Percentiles rank a stretch among this genome's conserved stretches.
phyloP scores from a whole-genome alignment of 805 yeast species.

The Metschnikowia colocasiae region DNA sequence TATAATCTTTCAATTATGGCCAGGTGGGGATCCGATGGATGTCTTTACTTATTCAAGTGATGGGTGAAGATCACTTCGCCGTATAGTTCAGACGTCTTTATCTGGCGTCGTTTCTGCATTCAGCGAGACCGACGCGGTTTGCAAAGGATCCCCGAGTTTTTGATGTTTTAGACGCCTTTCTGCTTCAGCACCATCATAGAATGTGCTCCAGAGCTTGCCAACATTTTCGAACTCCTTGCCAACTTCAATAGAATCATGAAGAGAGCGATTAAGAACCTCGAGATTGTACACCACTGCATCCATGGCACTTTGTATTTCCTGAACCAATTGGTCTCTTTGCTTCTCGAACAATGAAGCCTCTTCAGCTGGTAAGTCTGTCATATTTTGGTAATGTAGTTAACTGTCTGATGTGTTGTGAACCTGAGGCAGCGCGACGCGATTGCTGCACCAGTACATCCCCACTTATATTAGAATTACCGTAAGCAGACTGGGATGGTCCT shows the following conservation, averaged over 20 bases:
- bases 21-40: slow-evolving; percentile 68
- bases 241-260: slow-evolving; percentile 64
- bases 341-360: slow-evolving; percentile 41
- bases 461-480: neutral
- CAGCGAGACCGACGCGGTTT: neutral
- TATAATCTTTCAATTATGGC: slow-evolving; percentile 47
- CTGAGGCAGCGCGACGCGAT: slow-evolving; percentile 1
- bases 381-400: neutral
- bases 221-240: slow-evolving; percentile 75
- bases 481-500: neutral
- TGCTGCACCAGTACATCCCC: neutral
- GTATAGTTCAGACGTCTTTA: neutral
- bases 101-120: neutral
- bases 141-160: neutral
- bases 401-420: neutral
- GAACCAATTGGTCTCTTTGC: slow-evolving; percentile 55
- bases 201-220: slow-evolving; percentile 64
- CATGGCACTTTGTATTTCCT: slow-evolving; percentile 54
- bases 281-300: slow-evolving; percentile 63
- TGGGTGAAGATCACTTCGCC: neutral
- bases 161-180: neutral
- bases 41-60: slow-evolving; percentile 46
- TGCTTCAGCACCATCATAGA: slow-evolving; percentile 49
- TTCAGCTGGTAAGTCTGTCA: slow-evolving; percentile 1
- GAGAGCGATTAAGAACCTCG: slow-evolving; percentile 61